phyloP scores from a whole-genome alignment of 345 rosid genomes.

The Camelina laxa region DNA sequence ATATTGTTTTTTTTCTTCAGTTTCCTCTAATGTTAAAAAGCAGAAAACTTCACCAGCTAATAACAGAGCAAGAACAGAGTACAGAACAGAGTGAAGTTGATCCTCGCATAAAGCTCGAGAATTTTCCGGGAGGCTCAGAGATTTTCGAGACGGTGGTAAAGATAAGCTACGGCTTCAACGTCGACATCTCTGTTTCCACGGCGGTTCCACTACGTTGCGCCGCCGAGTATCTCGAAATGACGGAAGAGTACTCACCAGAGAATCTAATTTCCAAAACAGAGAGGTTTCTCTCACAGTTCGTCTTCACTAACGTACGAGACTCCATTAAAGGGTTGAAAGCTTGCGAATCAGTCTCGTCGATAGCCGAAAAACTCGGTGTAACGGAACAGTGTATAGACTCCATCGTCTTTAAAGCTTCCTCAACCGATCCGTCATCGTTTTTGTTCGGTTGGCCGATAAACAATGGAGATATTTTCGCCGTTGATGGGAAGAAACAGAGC shows the following conservation, averaged over 20 bases:
- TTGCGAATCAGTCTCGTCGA: constrained; percentile 58
- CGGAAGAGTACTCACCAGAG: constrained; percentile 69
- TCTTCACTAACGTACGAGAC: constrained; percentile 60
- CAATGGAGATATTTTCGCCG: not conserved
- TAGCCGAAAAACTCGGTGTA: constrained; percentile 62
- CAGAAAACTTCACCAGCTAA: constrained; percentile 63
- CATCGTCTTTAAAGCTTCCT: constrained; percentile 56
- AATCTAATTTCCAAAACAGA: constrained; percentile 71
- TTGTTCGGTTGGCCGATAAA: constrained; percentile 72
- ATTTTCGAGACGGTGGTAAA: constrained; percentile 77
- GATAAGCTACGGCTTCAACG: constrained; percentile 81
- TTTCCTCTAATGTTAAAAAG: constrained; percentile 84
- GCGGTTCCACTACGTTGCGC: constrained; percentile 82
- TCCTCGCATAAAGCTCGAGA: constrained; percentile 55
- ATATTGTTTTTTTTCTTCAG: constrained; percentile 50
- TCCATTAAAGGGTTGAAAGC: constrained; percentile 70
- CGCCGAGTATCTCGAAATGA: constrained; percentile 83
- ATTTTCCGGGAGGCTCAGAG: constrained; percentile 81
- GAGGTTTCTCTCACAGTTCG: constrained; percentile 59
- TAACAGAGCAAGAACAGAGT: constrained; percentile 66
- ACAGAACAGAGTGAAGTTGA: constrained; percentile 13
- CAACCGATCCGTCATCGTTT: constrained; percentile 57
- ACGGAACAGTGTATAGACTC: constrained; percentile 65
- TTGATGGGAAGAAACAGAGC: constrained; percentile 16
- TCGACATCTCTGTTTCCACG: constrained; percentile 63